Evolutionary conservation across 2,329 filamentous ascomycete genomes (phyloP).

Genomic region (Didymosphaeria variabile): DNA sequence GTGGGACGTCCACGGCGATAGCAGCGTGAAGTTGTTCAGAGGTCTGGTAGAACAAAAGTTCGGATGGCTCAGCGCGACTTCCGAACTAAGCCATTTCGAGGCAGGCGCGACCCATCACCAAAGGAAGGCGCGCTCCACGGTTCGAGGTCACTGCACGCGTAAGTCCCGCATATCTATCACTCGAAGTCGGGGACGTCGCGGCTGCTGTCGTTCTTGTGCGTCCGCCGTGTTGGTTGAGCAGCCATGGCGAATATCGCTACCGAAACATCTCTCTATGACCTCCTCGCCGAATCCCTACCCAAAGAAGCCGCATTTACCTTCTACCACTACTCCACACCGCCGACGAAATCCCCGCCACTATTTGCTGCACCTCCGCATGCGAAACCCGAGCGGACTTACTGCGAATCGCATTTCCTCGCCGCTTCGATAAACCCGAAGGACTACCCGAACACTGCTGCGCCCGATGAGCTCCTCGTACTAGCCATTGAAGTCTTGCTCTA

Average conservation of each 20-base stretch:
- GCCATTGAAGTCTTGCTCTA: conserved; percentile 91
- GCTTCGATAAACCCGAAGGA: conserved; percentile 59
- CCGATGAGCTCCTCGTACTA: conserved; percentile 72
- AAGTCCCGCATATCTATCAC: conserved; percentile 1
- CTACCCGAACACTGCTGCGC: conserved; percentile 23
- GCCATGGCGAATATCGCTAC: conserved; percentile 38
- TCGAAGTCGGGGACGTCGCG: conserved; percentile 4
- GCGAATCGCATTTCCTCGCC: conserved; percentile 82
- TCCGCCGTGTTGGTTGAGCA: conserved; percentile 10
- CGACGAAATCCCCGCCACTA: conserved; percentile 76
- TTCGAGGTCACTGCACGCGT: neutral
- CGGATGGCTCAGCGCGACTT: conserved; percentile 28
- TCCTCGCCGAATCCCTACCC: conserved; percentile 63
- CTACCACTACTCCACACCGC: conserved; percentile 88
- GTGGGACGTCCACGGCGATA: neutral
- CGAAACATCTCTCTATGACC: conserved; percentile 46
- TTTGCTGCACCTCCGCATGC: conserved; percentile 79
- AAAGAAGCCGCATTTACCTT: conserved; percentile 69
- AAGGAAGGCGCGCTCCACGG: neutral
- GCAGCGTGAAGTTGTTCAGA: neutral
- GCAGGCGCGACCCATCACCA: conserved; percentile 2
- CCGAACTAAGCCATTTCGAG: conserved; percentile 24
- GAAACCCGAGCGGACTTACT: conserved; percentile 79
- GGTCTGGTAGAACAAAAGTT: conserved; percentile 29
- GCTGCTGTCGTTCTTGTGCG: conserved; percentile 15